Conservation (phyloP, 352 stramenopile species). For the Halophytophthora polymorphica region DNA sequence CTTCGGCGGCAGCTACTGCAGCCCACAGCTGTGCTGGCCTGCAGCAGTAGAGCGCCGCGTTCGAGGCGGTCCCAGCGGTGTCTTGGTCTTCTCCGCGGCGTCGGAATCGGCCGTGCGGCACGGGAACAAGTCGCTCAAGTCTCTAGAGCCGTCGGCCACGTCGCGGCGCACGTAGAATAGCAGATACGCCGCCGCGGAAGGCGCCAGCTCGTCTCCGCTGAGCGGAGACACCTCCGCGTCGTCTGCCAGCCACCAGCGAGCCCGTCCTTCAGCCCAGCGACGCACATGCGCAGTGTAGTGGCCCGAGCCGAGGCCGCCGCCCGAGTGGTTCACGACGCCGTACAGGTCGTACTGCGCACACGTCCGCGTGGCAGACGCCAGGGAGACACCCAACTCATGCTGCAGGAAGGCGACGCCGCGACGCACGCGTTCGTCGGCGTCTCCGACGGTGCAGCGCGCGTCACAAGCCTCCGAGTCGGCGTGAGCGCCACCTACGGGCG, state of each 20-base stretch:
- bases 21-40: neutral
- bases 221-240: slow-evolving; percentile 60
- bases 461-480: slow-evolving; percentile 13
- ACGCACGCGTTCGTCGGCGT: slow-evolving; percentile 19
- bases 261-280: slow-evolving; percentile 19
- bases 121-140: slow-evolving; percentile 33
- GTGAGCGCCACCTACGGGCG: slow-evolving; percentile 5
- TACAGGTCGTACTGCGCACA: slow-evolving; percentile 90
- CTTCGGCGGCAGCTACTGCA: neutral
- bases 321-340: slow-evolving; percentile 93
- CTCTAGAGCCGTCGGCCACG: slow-evolving; percentile 22
- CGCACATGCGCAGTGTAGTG: slow-evolving; percentile 89
- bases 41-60: no score
- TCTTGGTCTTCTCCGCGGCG: slow-evolving; percentile 6
- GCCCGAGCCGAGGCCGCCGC: slow-evolving; percentile 81
- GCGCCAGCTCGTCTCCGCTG: slow-evolving; percentile 22
- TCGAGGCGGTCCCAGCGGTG: neutral
- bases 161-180: slow-evolving; percentile 71
- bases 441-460: slow-evolving; percentile 1
- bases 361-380: slow-evolving; percentile 35
- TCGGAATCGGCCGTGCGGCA: slow-evolving; percentile 13
- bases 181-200: slow-evolving; percentile 58
- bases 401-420: slow-evolving; percentile 30
- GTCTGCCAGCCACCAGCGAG: slow-evolving; percentile 95
- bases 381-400: slow-evolving; percentile 37